Evolutionary conservation across 768 basidiomycete species (phyloP), one percentile per base, ranked within the genome.

Genomic region (Lentinula guzmanii): DNA sequence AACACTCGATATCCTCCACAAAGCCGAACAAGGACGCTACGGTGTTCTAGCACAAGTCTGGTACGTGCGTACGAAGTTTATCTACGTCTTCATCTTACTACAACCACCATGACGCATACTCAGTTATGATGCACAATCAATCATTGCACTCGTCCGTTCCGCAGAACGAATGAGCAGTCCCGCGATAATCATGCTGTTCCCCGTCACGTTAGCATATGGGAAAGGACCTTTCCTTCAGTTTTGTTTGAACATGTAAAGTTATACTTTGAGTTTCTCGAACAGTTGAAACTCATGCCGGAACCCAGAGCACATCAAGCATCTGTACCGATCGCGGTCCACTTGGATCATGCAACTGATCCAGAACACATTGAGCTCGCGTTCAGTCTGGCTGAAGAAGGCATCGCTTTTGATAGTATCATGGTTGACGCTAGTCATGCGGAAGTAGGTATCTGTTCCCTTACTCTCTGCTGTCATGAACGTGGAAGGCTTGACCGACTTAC

Each of bases 351-450:
- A 7, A 79, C 78, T 5, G 76, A 79, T 54, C 71, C 72, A 1
- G 76, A 79, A 39, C 77, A 82, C 61, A 65, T 82, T 9, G 77
- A 82, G 65, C 74, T 79, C 21, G 79, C 77, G 0, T 66, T 82
- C 3, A 69, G 70, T 31, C 74, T 82, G 15, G 79, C 79, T 0
- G 78, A 80, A 60, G 68, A 77, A 61, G 79, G 79, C 1, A 77
- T 78, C 37, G 71, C 72, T 10, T 82, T 80, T 50, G 80, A 80
- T 58, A 79, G 77, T 62, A 80, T 80, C 64, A 80, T 80, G 79
- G 78, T 80, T 5, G 79, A 80, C 65, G 79, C 79, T 5, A 79
- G 77, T 61, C 79, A 81, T 60, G 78, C 80, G 11, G 78, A 80
- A 31, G 78, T 75, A 56, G 37, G 68, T 65, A 9, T 4, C 7